Conservation (phyloP, 1,284 basidiomycete genomes). For the Leccinum solheimii region DNA sequence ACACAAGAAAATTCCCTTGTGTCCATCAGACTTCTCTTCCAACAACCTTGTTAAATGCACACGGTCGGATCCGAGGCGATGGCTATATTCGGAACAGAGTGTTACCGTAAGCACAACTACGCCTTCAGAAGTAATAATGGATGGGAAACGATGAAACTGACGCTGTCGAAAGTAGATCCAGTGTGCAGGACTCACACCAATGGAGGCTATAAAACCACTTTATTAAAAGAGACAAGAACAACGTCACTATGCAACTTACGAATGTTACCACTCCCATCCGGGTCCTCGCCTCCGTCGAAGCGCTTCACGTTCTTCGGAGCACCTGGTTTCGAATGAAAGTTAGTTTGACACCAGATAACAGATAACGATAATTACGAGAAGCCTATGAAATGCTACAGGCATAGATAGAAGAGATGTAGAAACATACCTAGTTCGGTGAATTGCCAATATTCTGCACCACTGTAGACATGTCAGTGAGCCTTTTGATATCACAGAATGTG, state of each 20-base stretch:
- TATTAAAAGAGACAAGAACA: neutral
- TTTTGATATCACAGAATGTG: neutral
- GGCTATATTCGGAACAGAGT: constrained; percentile 14
- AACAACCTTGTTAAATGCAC: constrained; percentile 22
- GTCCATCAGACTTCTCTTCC: constrained; percentile 9
- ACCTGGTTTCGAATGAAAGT: constrained; percentile 19
- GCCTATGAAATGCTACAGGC: neutral
- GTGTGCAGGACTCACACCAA: constrained; percentile 44
- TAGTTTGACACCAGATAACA: constrained; percentile 10
- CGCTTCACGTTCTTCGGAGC: constrained; percentile 37
- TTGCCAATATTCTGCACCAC: constrained; percentile 48
- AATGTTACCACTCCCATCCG: constrained; percentile 42
- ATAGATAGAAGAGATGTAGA: neutral
- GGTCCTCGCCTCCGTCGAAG: constrained; percentile 42
- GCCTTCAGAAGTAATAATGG: neutral
- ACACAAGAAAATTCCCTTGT: neutral
- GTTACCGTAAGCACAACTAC: constrained; percentile 4
- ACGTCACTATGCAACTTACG: constrained; percentile 29
- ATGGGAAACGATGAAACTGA: constrained; percentile 20
- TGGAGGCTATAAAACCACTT: constrained; percentile 33
- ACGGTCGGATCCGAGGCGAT: constrained; percentile 36
- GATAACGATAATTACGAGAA: constrained; percentile 2
- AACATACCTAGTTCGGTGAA: constrained; percentile 38
- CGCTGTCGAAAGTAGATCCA: constrained; percentile 45
- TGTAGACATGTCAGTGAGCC: constrained; percentile 16